Evolutionary conservation across 169 alveolate genomes (phyloP), one percentile per base, ranked within the genome.

Genomic region (Plasmodium adleri): DNA sequence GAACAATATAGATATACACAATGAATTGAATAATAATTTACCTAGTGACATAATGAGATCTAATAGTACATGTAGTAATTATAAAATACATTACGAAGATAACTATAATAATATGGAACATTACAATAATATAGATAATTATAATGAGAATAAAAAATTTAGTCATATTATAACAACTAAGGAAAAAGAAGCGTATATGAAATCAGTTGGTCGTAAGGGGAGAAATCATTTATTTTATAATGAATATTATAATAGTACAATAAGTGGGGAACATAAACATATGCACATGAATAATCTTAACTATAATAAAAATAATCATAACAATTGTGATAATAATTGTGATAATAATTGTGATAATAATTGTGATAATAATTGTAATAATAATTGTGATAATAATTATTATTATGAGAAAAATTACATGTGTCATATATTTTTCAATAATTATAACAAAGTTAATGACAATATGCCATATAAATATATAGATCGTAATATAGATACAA

Each of bases 211-310:
- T 3, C 47, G 54, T 32, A 22, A 13, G 7, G 87, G 4, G 15
- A 58, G 47, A 39, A 5, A 39, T 39, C 47, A 32, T 58, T 68
- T 17, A 12, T 20, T 45, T 60, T 28, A 15, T 8, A 60, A 60
- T 32, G 72, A 45, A 10, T 78, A 70, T 50, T 13, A 17, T 22
- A 68, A 39, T 39, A 39, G 64, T 13, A 78, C 90, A 4, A 59
- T 22, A 67, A 50, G 47, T 4, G 90, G 68, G 10, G 12, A 2
- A 45, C 45, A 50, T 32, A 43, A 58, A 22, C 66, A 26, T 9
- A 22, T 7, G 50, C 64, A 78, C 70, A n/a, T 43, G 13, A 67
- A 17, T 43, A 45, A 15, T 9, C 32, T 78, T n/a, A 68, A n/a
- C 7, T 22, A 67, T 20, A 60, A 56, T 60, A 64, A 17, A 10